Base-by-base conservation (phyloP, 176 grass and related monocot genomes). In the Phoenix roebelenii region DNA sequence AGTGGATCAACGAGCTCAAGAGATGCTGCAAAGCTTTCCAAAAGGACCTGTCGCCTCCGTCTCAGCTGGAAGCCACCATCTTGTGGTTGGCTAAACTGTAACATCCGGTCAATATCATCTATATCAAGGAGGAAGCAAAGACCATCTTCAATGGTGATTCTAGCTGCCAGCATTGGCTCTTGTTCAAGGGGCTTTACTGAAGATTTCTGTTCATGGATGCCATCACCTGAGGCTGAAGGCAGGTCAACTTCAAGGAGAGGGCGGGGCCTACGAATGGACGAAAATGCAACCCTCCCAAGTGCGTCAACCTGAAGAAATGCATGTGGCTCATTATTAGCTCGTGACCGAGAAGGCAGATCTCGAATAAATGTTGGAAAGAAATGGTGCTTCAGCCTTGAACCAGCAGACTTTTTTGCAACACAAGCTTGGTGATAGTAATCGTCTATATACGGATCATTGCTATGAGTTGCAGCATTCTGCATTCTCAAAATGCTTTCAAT, bases 371-470 rank as follows among this genome's bases (percentile, higher is more conserved):
- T 70, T 44, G 94, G 94, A 23, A 63, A 78, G 51, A 99, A 99
- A 78, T 49, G 78, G 60, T 52, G 29, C 68, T 80, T 90, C 50
- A 80, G 84, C 74, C 70, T 89, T 52, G 76, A 72, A 70, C 44
- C 77, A 51, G 68, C 62, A 54, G 84, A 73, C 64, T 68, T 87
- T 71, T 99, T 99, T 1, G 85, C 87, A 52, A 99, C 81, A 81
- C 88, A 89, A 80, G 94, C 94, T 83, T 93, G 88, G 71, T 99
- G 94, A 51, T 99, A 99, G 70, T 99, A 99, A 66, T 99, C 94
- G n/a, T 85, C 85, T 22, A 80, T 53, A 28, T 99, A 99, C 71
- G 94, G 88, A 85, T 99, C 94, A 71, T 75, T 99, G 66, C 72
- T 83, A 77, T 99, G 88, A 53, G 74, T 89, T 64, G 85, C 85